These are phyloP conservation scores for Mycena vulgaris DNA, from an alignment of 768 basidiomycete species.

Conservation along the genomic window DNA sequence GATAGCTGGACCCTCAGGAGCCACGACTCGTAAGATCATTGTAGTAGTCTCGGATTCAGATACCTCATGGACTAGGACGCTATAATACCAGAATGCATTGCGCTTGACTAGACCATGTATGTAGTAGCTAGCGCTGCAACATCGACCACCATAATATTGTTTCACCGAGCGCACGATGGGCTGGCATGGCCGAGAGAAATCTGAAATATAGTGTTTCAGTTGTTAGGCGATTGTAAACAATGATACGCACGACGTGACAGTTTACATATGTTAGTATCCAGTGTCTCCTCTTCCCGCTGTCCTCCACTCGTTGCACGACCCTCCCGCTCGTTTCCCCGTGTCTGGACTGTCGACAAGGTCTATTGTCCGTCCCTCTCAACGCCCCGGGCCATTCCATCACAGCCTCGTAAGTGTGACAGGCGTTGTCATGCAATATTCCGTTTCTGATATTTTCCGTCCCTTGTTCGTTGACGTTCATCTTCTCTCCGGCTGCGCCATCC, in stretches of 20 bases:
- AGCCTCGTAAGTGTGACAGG: conserved; percentile 27
- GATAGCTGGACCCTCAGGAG: conserved; percentile 85
- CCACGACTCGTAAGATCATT: conserved; percentile 60
- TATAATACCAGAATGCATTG: too few relatives aligned
- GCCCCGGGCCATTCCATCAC: neutral
- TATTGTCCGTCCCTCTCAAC: neutral
- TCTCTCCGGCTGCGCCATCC: conserved; percentile 41
- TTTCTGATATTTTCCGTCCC: conserved; percentile 29
- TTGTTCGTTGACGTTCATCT: conserved; percentile 36
- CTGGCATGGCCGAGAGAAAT: too few relatives aligned
- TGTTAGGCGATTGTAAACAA: conserved; percentile 1
- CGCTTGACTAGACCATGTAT: too few relatives aligned
- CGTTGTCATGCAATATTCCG: conserved; percentile 26
- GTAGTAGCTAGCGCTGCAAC: too few relatives aligned
- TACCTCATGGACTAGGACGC: too few relatives aligned
- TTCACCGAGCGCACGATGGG: too few relatives aligned
- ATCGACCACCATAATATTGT: too few relatives aligned
- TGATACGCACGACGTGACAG: too few relatives aligned
- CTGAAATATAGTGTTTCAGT: neutral
- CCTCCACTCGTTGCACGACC: neutral
- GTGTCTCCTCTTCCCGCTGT: neutral
- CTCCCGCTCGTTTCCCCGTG: conserved; percentile 18
- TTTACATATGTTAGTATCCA: too few relatives aligned
- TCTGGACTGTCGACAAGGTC: neutral
- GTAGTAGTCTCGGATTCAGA: too few relatives aligned